Evolutionary conservation across 2,329 filamentous ascomycete species (phyloP), one percentile per base, ranked within the genome.

Genomic region (Apiospora phragmitis): DNA sequence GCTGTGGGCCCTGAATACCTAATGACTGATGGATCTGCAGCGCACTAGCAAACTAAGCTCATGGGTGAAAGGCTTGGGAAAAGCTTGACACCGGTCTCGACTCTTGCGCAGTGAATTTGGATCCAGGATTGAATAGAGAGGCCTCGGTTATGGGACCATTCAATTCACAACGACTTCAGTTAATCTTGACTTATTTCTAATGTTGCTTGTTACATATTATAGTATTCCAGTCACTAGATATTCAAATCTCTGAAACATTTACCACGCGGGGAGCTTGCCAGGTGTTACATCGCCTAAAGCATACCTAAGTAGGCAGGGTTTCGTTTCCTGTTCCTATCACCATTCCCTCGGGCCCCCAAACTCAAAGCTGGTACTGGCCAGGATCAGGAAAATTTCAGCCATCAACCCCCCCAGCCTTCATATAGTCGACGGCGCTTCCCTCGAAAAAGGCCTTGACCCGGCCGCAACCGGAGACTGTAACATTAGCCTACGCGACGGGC

Each of bases 51-150:
- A 24, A 9, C 55, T 62, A 62, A 62, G 55, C 55, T 62, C 55
- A 62, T 62, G 29, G 21, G 21, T 29, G 65, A 67, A 67, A 67
- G 65, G 65, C 65, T 67, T 67, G 65, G 65, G 16, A 35, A 67
- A 67, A 67, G 65, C 65, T 67, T 67, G 65, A n/a, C 55, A 32
- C 3, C 18, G 51, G 51, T 59, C 51, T 59, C 51, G 29, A 26
- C 11, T 59, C 51, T 35, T 16, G 29, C 29, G 18, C 21, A 12
- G 9, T 38, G 29, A n/a, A 32, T 18, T 32, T 14, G 12, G 49
- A n/a, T n/a, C n/a, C n/a, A n/a, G n/a, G n/a, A n/a, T n/a, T n/a
- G 9, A 55, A 4, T 16, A 26, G 26, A 35, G 55, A 32, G 21
- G 11, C 11, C 16, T 62, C 29, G 32, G 9, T 11, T 59, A 18